These are phyloP conservation scores for Piloderma croceum DNA, from an alignment of 768 basidiomycete genomes.

Conservation along the genomic window DNA sequence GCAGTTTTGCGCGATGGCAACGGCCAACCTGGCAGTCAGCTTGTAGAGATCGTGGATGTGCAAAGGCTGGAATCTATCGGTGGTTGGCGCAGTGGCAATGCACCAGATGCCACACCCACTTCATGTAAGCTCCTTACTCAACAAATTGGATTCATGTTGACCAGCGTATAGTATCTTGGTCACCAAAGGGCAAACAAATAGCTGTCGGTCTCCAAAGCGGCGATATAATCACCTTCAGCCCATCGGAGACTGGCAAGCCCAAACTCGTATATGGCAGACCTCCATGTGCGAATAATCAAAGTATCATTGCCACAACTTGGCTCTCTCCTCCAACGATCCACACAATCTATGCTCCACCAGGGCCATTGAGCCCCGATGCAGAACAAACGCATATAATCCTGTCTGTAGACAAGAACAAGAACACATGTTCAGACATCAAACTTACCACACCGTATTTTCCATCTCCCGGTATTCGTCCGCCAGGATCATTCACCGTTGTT, in stretches of 20 bases:
- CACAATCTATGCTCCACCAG: slow-evolving; percentile 50
- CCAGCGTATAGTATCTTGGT: slow-evolving; percentile 63
- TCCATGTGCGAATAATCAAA: slow-evolving; percentile 40
- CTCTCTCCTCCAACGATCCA: slow-evolving; percentile 67
- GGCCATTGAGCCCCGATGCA: slow-evolving; percentile 29
- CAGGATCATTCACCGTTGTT: slow-evolving; percentile 35
- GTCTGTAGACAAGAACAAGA: slow-evolving; percentile 37
- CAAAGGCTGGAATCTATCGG: slow-evolving; percentile 39
- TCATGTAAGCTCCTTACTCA: slow-evolving; percentile 47
- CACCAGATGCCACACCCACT: slow-evolving; percentile 46
- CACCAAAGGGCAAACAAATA: slow-evolving; percentile 80
- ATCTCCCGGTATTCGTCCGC: slow-evolving; percentile 40
- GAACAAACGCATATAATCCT: slow-evolving; percentile 39
- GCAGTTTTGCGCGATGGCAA: slow-evolving; percentile 52
- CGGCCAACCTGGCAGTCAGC: slow-evolving; percentile 36
- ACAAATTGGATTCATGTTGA: background rate
- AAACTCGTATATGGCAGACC: slow-evolving; percentile 58
- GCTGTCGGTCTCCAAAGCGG: slow-evolving; percentile 69
- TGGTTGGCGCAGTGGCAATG: slow-evolving; percentile 50
- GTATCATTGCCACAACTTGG: slow-evolving; percentile 58
- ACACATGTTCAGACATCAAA: slow-evolving; percentile 31
- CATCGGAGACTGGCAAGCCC: slow-evolving; percentile 48
- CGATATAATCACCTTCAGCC: slow-evolving; percentile 63
- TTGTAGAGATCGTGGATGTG: slow-evolving; percentile 59
- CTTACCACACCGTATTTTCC: slow-evolving; percentile 38